Percentiles rank a stretch among this genome's conserved stretches.
Conservation (phyloP, 305 asterid species). For the Rubia peregrina region DNA sequence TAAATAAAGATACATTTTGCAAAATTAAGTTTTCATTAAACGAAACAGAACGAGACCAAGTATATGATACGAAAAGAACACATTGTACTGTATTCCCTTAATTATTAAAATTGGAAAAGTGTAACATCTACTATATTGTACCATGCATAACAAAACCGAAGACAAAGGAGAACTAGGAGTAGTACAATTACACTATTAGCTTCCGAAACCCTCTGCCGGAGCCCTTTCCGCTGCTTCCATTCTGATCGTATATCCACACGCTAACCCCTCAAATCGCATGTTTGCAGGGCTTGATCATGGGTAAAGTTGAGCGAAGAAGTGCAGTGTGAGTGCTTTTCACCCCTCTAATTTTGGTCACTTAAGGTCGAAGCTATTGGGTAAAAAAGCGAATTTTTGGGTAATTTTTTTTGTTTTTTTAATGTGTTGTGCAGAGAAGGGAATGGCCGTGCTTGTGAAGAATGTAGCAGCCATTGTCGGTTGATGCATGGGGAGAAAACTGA, state of each 20-base stretch:
- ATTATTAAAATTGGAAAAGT: too few relatives aligned
- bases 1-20: too few relatives aligned
- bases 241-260: neutral
- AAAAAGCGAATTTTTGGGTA: neutral
- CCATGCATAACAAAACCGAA: too few relatives aligned
- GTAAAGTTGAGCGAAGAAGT: neutral
- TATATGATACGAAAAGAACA: too few relatives aligned
- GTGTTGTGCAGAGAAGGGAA: constrained; percentile 2
- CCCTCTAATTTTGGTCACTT: neutral
- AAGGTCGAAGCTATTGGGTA: neutral
- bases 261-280: too few relatives aligned
- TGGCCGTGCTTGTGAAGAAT: constrained; percentile 13
- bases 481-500: constrained; percentile 4
- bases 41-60: too few relatives aligned
- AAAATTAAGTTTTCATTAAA: too few relatives aligned
- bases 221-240: neutral
- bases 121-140: too few relatives aligned
- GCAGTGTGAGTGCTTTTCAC: neutral
- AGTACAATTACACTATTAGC: too few relatives aligned
- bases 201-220: neutral
- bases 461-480: constrained; percentile 12
- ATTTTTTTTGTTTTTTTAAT: neutral
- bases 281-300: neutral
- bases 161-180: too few relatives aligned
- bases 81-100: too few relatives aligned